These are phyloP conservation scores for Heliamphora pulchella DNA, from an alignment of 179 eudicot species.

Conservation along the genomic window DNA sequence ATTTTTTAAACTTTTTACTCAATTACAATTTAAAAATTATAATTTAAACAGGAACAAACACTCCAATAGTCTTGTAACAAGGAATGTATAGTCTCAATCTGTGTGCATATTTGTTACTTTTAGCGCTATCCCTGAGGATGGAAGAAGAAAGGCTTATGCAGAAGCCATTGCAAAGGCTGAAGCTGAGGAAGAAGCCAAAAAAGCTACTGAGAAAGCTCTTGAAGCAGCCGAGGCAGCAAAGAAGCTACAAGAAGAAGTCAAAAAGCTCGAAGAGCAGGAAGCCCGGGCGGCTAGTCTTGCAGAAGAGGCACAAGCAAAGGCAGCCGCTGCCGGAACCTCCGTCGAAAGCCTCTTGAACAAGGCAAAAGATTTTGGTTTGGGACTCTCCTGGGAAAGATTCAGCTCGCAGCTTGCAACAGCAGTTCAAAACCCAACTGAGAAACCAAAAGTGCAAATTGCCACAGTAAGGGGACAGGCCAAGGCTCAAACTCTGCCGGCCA, in stretches of 20 bases:
- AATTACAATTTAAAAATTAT: background rate
- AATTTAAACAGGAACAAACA: background rate
- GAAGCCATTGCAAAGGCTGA: constrained; percentile 66
- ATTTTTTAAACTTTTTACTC: background rate
- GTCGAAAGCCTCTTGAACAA: constrained; percentile 43
- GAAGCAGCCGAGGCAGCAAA: constrained; percentile 53
- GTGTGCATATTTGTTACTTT: constrained; percentile 6
- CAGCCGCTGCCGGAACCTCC: constrained; percentile 49
- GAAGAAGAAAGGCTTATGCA: constrained; percentile 70
- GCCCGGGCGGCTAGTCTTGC: constrained; percentile 41
- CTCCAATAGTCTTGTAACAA: background rate
- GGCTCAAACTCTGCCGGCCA: constrained; percentile 51
- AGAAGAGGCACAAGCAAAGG: constrained; percentile 58
- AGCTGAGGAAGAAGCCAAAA: constrained; percentile 68
- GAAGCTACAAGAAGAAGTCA: constrained; percentile 52
- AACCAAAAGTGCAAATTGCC: constrained; percentile 63
- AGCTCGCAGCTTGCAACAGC: constrained; percentile 70
- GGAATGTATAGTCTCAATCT: constrained; percentile 3
- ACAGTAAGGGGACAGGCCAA: constrained; percentile 92
- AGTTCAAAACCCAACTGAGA: constrained; percentile 37
- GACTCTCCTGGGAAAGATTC: constrained; percentile 66
- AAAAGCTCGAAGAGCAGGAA: constrained; percentile 48
- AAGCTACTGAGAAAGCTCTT: constrained; percentile 53
- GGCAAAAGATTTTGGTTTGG: constrained; percentile 53
- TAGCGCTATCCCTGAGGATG: constrained; percentile 89